Conservation (phyloP, 1,284 basidiomycete species). For the Trichosporon coremiiforme region DNA sequence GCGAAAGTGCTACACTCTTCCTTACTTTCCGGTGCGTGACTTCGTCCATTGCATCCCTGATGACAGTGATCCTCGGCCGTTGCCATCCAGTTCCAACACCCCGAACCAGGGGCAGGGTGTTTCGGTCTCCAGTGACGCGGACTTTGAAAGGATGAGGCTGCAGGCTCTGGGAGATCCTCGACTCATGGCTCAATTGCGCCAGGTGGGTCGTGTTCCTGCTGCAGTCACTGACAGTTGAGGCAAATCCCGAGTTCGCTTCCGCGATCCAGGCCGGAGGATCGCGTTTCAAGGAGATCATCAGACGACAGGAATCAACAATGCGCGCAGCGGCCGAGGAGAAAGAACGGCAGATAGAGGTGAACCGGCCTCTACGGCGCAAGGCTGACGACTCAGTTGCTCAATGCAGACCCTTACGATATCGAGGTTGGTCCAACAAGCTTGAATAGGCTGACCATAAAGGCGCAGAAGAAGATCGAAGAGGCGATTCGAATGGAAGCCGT, state of each 20-base stretch:
- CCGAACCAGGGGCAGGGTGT: conserved; percentile 10
- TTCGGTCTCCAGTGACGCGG: conserved; percentile 62
- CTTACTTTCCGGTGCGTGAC: no score
- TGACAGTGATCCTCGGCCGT: conserved; percentile 20
- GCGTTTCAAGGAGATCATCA: conserved; percentile 72
- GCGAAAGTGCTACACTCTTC: conserved; percentile 29
- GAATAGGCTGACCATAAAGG: conserved; percentile 34
- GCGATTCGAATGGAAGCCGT: conserved; percentile 87
- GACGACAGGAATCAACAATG: conserved; percentile 65
- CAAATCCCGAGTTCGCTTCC: conserved; percentile 74
- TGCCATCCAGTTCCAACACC: conserved; percentile 51
- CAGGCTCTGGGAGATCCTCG: conserved; percentile 81
- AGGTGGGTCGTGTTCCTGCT: conserved; percentile 58
- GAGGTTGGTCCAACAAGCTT: conserved; percentile 59
- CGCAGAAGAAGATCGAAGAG: conserved; percentile 91
- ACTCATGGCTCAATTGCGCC: conserved; percentile 73
- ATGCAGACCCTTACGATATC: conserved; percentile 84
- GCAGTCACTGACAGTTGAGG: conserved; percentile 55
- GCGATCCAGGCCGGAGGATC: conserved; percentile 70
- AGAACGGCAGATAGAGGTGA: conserved; percentile 65
- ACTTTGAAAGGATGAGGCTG: conserved; percentile 84
- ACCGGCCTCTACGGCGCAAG: conserved; percentile 53
- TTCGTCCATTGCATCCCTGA: background rate
- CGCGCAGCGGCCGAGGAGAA: conserved; percentile 62
- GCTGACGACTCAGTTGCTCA: conserved; percentile 58